Evolutionary conservation across 2,329 filamentous ascomycete genomes (phyloP), one percentile per base, ranked within the genome.

Genomic region (Microcyclospora tardicrescens): DNA sequence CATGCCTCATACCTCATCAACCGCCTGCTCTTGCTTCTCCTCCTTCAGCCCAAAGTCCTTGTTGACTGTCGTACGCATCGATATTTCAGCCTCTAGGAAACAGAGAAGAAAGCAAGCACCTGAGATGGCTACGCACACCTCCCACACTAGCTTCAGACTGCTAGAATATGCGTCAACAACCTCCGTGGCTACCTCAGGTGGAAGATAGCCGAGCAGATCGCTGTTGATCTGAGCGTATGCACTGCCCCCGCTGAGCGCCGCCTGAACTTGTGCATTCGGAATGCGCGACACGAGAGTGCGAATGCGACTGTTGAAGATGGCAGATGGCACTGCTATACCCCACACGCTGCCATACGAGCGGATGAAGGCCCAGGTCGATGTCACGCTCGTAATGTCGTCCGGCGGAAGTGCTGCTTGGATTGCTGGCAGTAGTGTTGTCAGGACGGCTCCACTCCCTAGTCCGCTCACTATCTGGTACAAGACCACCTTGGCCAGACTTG

Each of bases 381-480:
- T 32, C 2, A 61, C 58, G 0, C 50, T 47, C 34, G 67, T 59
- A 1, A 43, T 42, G 6, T 67, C 64, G 1, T 50, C 28, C 19
- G 19, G 19, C 8, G 19, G 19, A 1, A 66, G 44, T 0, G 53
- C 42, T 1, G 63, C 66, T 43, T 63, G 60, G 14, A 67, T 53
- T 0, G 66, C 61, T 32, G 14, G 12, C 14, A 32, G 57, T 1
- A 64, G 47, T 1, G 55, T 52, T 0, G 59, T 45, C 5, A 67
- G 50, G 4, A 63, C 38, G 1, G 67, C 41, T 1, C 69, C 72
- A 0, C 63, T 61, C 1, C 73, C 73, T 0, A 69, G 44, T 1
- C 71, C 73, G 2, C 57, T 63, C 10, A 76, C 47, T 10, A 74
- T 53, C 42, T 74, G 59, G 45, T 68, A 68, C 2, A 61, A 63